A percentile compares a stretch with the other conserved stretches of the same genome.
Evolutionary conservation across 1,284 basidiomycete genomes (phyloP).

Genomic region (Afroboletus lepidellus): DNA sequence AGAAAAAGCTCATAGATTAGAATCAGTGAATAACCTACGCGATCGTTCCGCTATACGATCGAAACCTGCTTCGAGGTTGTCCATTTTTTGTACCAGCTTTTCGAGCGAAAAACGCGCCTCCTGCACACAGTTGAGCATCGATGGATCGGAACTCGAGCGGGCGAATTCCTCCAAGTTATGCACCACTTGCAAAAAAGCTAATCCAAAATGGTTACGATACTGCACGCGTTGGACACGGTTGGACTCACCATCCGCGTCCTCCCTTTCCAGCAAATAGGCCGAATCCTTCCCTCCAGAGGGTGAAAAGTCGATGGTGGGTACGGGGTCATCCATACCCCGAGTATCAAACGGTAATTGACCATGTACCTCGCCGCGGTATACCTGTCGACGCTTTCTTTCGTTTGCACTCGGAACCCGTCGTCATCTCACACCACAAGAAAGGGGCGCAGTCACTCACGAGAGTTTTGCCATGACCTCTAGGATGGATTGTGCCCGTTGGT

Average conservation of each 20-base stretch:
- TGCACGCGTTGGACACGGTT: not conserved
- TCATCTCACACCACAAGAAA: not conserved
- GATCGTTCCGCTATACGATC: conserved; percentile 80
- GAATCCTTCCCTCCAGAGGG: conserved; percentile 56
- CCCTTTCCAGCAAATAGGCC: conserved; percentile 63
- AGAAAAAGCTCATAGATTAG: conserved; percentile 3
- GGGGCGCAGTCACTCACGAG: conserved; percentile 51
- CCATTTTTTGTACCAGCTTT: conserved; percentile 72
- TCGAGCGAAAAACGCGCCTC: conserved; percentile 63
- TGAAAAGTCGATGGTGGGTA: conserved; percentile 76
- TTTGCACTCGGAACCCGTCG: conserved; percentile 45
- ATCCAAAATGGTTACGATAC: not conserved
- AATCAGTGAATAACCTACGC: conserved; percentile 44
- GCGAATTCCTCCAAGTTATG: conserved; percentile 64
- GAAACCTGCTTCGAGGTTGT: conserved; percentile 71
- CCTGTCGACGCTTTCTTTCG: conserved; percentile 75
- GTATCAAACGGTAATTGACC: conserved; percentile 80
- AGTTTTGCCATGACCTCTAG: conserved; percentile 81
- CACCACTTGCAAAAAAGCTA: conserved; percentile 62
- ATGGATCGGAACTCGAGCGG: conserved; percentile 41
- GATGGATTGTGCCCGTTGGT: conserved; percentile 73
- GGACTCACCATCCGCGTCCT: conserved; percentile 69
- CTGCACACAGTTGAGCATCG: conserved; percentile 54
- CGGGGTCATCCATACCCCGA: conserved; percentile 70
- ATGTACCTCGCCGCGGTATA: conserved; percentile 76